Percentiles rank a stretch among this genome's conserved stretches.
These are phyloP conservation scores for Metarhizium robertsii DNA, from an alignment of 2,329 filamentous ascomycete species.

Conservation along the genomic window DNA sequence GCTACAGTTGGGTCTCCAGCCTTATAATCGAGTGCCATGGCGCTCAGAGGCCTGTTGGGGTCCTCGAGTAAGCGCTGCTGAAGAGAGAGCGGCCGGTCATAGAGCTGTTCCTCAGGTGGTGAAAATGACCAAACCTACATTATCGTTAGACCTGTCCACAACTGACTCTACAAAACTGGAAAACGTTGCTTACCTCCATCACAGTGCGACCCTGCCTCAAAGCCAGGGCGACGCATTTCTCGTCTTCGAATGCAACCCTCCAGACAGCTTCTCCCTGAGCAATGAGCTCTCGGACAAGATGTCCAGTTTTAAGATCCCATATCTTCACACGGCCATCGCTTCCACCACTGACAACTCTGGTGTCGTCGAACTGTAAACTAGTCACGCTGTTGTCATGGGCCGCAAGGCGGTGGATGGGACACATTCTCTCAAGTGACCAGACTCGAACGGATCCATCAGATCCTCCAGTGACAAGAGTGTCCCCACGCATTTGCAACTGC, in stretches of 20 bases:
- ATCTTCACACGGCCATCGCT: slow-evolving; percentile 98
- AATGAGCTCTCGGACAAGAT: slow-evolving; percentile 82
- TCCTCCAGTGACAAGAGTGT: slow-evolving; percentile 90
- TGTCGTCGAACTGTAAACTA: slow-evolving; percentile 93
- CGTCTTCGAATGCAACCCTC: slow-evolving; percentile 96
- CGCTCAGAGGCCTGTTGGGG: slow-evolving; percentile 40
- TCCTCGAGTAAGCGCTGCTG: slow-evolving; percentile 37
- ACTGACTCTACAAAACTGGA: not conserved
- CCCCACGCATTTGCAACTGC: slow-evolving; percentile 88
- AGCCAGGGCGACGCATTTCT: slow-evolving; percentile 95
- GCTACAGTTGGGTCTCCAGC: slow-evolving; percentile 18
- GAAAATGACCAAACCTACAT: slow-evolving; percentile 87
- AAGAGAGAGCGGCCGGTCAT: slow-evolving; percentile 42
- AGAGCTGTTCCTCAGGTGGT: slow-evolving; percentile 62
- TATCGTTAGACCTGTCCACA: not conserved
- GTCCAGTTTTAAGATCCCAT: slow-evolving; percentile 90
- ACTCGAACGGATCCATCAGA: slow-evolving; percentile 94
- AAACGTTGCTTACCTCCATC: slow-evolving; percentile 75
- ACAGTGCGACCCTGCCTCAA: slow-evolving; percentile 77
- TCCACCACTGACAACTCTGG: slow-evolving; percentile 87
- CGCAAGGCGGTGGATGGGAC: slow-evolving; percentile 85
- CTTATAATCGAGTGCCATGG: slow-evolving; percentile 37
- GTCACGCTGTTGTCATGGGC: slow-evolving; percentile 98
- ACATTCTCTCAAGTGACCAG: slow-evolving; percentile 87
- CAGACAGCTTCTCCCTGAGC: slow-evolving; percentile 91